phyloP scores from a whole-genome alignment of 2,329 filamentous ascomycete species.

The Thyridium curvatum region DNA sequence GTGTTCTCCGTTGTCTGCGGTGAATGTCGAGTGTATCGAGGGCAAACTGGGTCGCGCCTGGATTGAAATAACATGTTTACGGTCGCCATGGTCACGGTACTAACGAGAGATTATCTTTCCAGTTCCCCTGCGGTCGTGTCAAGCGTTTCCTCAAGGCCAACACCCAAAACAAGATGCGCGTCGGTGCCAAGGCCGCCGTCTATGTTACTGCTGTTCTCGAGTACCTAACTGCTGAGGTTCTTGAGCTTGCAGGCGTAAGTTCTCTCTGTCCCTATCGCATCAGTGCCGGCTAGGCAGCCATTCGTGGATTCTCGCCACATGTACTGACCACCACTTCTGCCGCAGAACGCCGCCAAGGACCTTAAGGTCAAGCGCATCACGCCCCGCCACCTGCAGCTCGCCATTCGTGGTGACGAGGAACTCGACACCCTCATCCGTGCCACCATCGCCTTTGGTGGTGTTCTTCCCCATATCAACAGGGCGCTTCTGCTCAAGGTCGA shows the following conservation, averaged over 20 bases:
- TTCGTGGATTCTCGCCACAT: conserved; percentile 4
- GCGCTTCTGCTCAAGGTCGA: conserved; percentile 61
- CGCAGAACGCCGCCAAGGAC: conserved; percentile 91
- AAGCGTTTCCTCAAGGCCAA: conserved; percentile 99
- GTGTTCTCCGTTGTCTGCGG: too few species aligned
- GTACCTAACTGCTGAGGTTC: conserved; percentile 95
- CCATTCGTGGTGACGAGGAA: conserved; percentile 97
- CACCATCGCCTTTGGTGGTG: conserved; percentile 97
- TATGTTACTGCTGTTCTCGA: conserved; percentile 98
- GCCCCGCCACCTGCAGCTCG: conserved; percentile 92
- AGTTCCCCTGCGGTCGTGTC: conserved; percentile 99
- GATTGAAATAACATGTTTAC: too few species aligned
- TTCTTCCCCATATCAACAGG: conserved; percentile 97
- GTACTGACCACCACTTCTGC: conserved; percentile 2
- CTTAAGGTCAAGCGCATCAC: conserved; percentile 99
- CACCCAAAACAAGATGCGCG: conserved; percentile 99
- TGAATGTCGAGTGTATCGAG: too few species aligned
- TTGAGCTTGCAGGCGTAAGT: conserved; percentile 87
- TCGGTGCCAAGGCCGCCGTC: conserved; percentile 95
- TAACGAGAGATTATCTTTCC: conserved; percentile 12
- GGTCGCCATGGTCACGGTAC: neutral
- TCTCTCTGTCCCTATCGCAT: conserved; percentile 5
- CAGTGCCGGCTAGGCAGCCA: conserved; percentile 2
- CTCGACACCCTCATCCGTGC: conserved; percentile 95
- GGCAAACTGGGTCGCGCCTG: too few species aligned